Conservation (phyloP, 192 early-diverging fungal genomes). For the Backusella tarrabulga region DNA sequence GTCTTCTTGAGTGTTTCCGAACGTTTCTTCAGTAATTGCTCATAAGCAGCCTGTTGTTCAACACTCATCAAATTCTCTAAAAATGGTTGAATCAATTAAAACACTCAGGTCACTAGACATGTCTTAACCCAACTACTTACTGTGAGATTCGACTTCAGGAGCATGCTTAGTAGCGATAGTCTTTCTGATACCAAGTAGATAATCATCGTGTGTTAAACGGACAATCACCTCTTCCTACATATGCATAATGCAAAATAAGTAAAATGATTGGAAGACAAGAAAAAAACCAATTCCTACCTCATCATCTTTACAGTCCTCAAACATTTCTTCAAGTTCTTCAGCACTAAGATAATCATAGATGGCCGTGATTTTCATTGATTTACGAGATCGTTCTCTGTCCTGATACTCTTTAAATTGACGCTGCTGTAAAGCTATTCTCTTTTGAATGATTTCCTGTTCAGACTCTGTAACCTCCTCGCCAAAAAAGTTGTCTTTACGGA, state of each 20-base stretch:
- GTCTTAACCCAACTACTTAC: constrained; percentile 26
- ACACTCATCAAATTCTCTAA: constrained; percentile 62
- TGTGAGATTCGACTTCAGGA: constrained; percentile 38
- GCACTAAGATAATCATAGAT: constrained; percentile 76
- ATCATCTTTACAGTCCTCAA: constrained; percentile 77
- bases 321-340: constrained; percentile 85
- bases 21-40: constrained; percentile 83
- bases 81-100: background rate
- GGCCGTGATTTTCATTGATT: constrained; percentile 72
- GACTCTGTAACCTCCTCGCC: constrained; percentile 87
- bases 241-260: background rate
- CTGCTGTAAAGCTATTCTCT: constrained; percentile 88
- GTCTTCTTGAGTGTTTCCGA: constrained; percentile 78
- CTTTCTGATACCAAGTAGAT: constrained; percentile 66
- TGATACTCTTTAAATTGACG: constrained; percentile 88
- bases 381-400: constrained; percentile 74
- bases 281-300: constrained; percentile 51
- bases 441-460: constrained; percentile 88
- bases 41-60: constrained; percentile 84
- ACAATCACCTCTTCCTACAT: constrained; percentile 81
- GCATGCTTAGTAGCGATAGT: constrained; percentile 66
- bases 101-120: background rate
- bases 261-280: background rate
- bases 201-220: constrained; percentile 76
- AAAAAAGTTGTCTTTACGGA: constrained; percentile 88